phyloP scores from a whole-genome alignment of 352 stramenopile species.

The Phytophthora sp. region DNA sequence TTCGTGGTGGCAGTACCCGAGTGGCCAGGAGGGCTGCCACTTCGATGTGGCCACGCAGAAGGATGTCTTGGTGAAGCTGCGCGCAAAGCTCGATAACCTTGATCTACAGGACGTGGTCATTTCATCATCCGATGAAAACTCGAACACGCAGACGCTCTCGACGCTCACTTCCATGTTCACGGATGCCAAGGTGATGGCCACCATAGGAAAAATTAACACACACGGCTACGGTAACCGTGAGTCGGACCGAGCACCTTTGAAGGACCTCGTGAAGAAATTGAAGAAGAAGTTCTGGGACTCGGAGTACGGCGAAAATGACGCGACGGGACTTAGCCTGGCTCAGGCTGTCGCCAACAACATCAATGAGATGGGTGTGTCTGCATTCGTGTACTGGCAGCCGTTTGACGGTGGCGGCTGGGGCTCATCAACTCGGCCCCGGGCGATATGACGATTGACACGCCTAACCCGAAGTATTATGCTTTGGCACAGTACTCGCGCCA shows the following conservation, averaged over 20 bases:
- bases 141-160: constrained; percentile 37
- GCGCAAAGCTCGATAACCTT: constrained; percentile 41
- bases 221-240: constrained; percentile 61
- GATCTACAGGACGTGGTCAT: constrained; percentile 43
- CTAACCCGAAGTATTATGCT: constrained; percentile 63
- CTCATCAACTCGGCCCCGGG: constrained; percentile 51
- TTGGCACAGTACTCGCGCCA: constrained; percentile 67
- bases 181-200: constrained; percentile 32
- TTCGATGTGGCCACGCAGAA: constrained; percentile 53
- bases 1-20: constrained; percentile 23
- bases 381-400: constrained; percentile 72
- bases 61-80: constrained; percentile 46
- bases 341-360: constrained; percentile 60
- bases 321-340: constrained; percentile 50
- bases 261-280: constrained; percentile 31
- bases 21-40: constrained; percentile 57
- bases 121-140: constrained; percentile 64
- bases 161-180: constrained; percentile 43
- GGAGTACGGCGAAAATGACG: constrained; percentile 64
- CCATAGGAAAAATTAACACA: constrained; percentile 63
- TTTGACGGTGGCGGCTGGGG: constrained; percentile 63
- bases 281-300: constrained; percentile 69
- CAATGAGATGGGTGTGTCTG: constrained; percentile 62
- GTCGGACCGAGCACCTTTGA: constrained; percentile 42
- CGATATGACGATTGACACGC: constrained; percentile 43